Evolutionary conservation across 2,329 filamentous ascomycete species (phyloP), one percentile per base, ranked within the genome.

Genomic region (Cladophialophora psammophila): DNA sequence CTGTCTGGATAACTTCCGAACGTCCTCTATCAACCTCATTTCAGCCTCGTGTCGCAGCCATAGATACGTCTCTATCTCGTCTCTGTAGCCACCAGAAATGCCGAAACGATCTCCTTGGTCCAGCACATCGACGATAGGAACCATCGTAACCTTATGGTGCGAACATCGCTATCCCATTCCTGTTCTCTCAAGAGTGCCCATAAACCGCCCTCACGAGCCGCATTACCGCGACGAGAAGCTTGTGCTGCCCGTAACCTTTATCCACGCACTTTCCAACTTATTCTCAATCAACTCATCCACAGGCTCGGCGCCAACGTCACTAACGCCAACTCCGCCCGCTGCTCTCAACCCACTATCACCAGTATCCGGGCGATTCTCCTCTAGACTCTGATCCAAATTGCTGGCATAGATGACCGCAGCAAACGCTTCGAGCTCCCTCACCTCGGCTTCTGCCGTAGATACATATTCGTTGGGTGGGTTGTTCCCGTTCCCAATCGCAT

Each of bases 401-500:
- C 80, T 82, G 64, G 80, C 82, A 67, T 83, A 83, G n/a, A 83
- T 79, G 18, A 83, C 80, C 3, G 81, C 81, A 0, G 81, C 81
- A 71, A 83, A 83, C 1, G 81, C 80, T 64, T 83, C 81, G 15
- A 83, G 72, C 69, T 83, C 80, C n/a, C 79, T 78, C 0, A 83
- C 81, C 20, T 80, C 78, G 60, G 80, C 78, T 60, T 82, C 80
- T 76, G 82, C 81, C 1, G 76, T 75, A 1, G 74, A 71, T 20
- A 83, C 73, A 68, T 83, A 83, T 55, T 82, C 76, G 65, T 83
- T 83, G 1, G 80, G 80, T 13, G 80, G 75, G 42, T 77, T 78
- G 42, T 66, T 71, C 72, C 92, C 92, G 74, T 90, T 90, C 60
- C 94, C 94, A 72, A 99, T 96, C 62, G 84, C 86, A 78, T 97